Conservation (phyloP, 768 basidiomycete genomes). For the Podaxis mareebaensis region DNA sequence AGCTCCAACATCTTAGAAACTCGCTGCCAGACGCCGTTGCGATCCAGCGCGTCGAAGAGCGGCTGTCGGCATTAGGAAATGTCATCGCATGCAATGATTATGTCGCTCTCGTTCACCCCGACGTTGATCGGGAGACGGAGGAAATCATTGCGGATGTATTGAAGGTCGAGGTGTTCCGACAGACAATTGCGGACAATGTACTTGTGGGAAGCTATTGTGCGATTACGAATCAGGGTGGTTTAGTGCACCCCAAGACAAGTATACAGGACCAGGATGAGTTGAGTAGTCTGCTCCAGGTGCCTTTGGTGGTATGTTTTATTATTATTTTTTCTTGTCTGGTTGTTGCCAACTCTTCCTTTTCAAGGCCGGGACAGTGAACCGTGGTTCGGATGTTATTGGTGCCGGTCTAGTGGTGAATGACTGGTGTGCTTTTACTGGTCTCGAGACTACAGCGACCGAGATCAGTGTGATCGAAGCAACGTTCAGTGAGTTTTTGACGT, state of each 20-base stretch:
- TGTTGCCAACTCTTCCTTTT: slow-evolving; percentile 6
- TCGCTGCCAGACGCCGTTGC: slow-evolving; percentile 90
- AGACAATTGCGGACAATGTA: slow-evolving; percentile 95
- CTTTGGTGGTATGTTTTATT: slow-evolving; percentile 78
- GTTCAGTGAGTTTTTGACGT: slow-evolving; percentile 70
- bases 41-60: slow-evolving; percentile 96
- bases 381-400: slow-evolving; percentile 97
- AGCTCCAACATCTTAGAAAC: slow-evolving; percentile 96
- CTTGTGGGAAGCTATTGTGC: slow-evolving; percentile 96
- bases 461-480: slow-evolving; percentile 97
- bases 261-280: slow-evolving; percentile 97
- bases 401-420: slow-evolving; percentile 98
- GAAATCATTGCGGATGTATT: slow-evolving; percentile 99
- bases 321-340: not conserved
- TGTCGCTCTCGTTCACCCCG: slow-evolving; percentile 97
- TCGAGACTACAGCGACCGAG: slow-evolving; percentile 99
- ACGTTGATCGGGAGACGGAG: slow-evolving; percentile 97
- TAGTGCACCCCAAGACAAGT: slow-evolving; percentile 97
- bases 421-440: slow-evolving; percentile 99
- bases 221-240: slow-evolving; percentile 94
- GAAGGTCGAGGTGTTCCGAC: slow-evolving; percentile 98
- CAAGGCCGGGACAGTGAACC: slow-evolving; percentile 96
- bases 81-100: slow-evolving; percentile 99
- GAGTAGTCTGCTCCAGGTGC: slow-evolving; percentile 90
- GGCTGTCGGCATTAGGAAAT: slow-evolving; percentile 95